Percentiles rank a stretch among this genome's conserved stretches.
Evolutionary conservation across 108 stramenopile genomes (phyloP).

Genomic region (Bacterosira constricta): DNA sequence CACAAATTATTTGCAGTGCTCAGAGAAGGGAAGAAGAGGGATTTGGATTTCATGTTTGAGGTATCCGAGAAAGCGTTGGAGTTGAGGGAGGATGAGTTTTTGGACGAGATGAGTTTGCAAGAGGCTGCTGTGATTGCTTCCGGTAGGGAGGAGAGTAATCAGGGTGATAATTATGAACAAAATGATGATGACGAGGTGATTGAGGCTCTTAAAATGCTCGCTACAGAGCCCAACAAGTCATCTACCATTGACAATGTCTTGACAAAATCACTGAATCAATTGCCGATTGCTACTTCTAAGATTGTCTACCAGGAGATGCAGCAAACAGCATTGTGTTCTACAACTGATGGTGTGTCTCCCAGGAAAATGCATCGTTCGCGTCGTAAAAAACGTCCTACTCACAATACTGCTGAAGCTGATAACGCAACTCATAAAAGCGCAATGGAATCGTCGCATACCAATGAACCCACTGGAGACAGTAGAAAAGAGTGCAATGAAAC

Average conservation of each 20-base stretch:
- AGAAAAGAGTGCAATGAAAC: not conserved
- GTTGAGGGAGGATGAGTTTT: slow-evolving; percentile 34
- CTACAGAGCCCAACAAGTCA: not conserved
- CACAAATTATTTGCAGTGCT: slow-evolving; percentile 15
- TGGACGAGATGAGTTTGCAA: slow-evolving; percentile 37
- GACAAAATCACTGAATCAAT: slow-evolving; percentile 23
- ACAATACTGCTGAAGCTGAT: not conserved
- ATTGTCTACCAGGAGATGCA: not conserved
- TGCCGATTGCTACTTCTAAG: not conserved
- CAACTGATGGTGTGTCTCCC: not conserved
- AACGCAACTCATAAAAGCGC: not conserved
- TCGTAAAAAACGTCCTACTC: slow-evolving; percentile 21
- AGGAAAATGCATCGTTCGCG: slow-evolving; percentile 17
- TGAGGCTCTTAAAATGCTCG: not conserved
- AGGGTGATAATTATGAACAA: not conserved
- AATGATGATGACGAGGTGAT: not conserved
- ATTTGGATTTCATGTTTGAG: slow-evolving; percentile 44
- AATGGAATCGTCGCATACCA: not conserved
- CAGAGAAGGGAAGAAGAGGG: slow-evolving; percentile 24
- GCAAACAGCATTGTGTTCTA: not conserved
- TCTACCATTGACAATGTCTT: not conserved
- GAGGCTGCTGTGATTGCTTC: slow-evolving; percentile 42
- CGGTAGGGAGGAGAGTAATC: not conserved
- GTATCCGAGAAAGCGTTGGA: slow-evolving; percentile 47
- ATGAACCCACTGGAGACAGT: not conserved